A percentile compares a stretch with the other conserved stretches of the same genome.
phyloP scores from a whole-genome alignment of 176 grass and related monocot species.

The Triticum monococcum region DNA sequence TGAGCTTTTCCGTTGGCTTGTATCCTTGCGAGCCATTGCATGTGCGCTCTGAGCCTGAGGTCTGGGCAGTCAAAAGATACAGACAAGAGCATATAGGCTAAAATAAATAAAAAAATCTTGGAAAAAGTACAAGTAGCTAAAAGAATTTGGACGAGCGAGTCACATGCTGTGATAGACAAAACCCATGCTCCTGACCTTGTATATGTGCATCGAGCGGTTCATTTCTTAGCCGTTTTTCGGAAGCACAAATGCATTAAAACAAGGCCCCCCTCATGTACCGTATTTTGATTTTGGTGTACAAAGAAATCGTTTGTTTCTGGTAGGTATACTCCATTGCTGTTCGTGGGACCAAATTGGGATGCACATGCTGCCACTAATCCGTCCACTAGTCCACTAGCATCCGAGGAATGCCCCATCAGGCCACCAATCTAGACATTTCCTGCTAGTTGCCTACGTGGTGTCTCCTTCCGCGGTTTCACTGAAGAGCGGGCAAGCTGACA shows the following conservation, averaged over 20 bases:
- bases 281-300: neutral
- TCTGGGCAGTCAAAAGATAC: neutral
- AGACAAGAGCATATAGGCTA: neutral
- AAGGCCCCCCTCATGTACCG: neutral
- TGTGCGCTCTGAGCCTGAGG: neutral
- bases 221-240: neutral
- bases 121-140: neutral
- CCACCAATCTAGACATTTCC: neutral
- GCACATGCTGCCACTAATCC: neutral
- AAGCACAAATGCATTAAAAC: neutral
- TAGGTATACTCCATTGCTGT: neutral
- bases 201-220: neutral
- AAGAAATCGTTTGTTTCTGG: neutral
- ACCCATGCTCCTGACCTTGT: neutral
- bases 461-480: neutral
- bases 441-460: neutral
- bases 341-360: neutral
- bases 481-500: neutral
- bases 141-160: neutral
- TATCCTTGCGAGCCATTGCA: conserved; percentile 14
- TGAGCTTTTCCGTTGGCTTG: neutral
- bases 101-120: neutral
- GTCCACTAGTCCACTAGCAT: neutral
- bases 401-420: neutral
- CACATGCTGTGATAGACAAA: neutral